Percentiles rank a stretch among this genome's conserved stretches.
Conservation (phyloP, 2,329 filamentous ascomycete genomes). For the Cladophialophora yegresii region DNA sequence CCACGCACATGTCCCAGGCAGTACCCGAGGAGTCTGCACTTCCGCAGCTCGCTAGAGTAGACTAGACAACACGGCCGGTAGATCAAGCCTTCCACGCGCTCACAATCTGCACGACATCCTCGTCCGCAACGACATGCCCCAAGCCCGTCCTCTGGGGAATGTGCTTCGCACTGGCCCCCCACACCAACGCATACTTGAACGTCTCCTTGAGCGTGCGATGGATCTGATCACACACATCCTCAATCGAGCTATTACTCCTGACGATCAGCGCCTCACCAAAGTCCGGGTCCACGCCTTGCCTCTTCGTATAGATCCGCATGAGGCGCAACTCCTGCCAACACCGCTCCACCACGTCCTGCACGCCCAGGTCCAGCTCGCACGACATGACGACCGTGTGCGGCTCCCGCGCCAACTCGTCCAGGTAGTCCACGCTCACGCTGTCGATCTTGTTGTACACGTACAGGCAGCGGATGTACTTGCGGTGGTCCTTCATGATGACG, state of each 20-base stretch:
- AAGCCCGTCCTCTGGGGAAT: constrained; percentile 90
- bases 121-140: constrained; percentile 71
- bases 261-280: constrained; percentile 94
- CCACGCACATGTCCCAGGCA: no score
- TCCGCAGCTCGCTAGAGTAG: background rate
- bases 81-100: constrained; percentile 38
- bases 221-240: constrained; percentile 95
- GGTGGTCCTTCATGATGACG: constrained; percentile 98
- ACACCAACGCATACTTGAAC: constrained; percentile 97
- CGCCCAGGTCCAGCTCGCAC: constrained; percentile 91
- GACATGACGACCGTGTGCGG: constrained; percentile 95
- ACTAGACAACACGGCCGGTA: background rate
- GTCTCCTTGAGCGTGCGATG: constrained; percentile 95
- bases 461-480: constrained; percentile 91
- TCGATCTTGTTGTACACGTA: constrained; percentile 99
- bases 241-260: constrained; percentile 80
- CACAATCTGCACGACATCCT: constrained; percentile 69
- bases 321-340: constrained; percentile 92
- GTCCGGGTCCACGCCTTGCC: constrained; percentile 85
- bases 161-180: constrained; percentile 94
- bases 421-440: constrained; percentile 85
- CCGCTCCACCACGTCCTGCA: constrained; percentile 88
- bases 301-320: constrained; percentile 93
- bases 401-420: constrained; percentile 88
- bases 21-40: background rate